These are phyloP conservation scores for Guillardia theta DNA, from an alignment of 78 protist species.

Conservation along the genomic window DNA sequence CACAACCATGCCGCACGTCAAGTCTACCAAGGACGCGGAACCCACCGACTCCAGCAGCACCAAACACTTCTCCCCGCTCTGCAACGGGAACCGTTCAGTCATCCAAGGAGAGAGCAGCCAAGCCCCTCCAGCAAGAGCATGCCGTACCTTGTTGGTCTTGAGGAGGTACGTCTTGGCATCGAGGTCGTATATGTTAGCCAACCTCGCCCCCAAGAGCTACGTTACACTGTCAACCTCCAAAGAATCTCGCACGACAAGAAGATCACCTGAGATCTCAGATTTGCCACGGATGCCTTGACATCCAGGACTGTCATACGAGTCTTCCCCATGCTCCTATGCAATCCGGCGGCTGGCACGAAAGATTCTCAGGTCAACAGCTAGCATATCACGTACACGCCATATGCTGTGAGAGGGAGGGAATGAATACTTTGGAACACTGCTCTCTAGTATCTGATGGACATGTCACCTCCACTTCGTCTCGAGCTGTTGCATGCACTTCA, in stretches of 20 bases:
- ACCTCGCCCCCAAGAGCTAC: slow-evolving; percentile 48
- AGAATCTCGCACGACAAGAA: no score
- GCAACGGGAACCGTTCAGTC: slow-evolving; percentile 54
- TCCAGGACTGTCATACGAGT: neutral
- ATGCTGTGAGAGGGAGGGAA: no score
- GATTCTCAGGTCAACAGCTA: no score
- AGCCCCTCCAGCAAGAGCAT: neutral
- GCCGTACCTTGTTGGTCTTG: neutral
- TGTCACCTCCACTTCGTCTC: no score
- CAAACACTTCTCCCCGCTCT: slow-evolving; percentile 42
- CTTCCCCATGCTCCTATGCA: neutral
- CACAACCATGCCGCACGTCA: no score
- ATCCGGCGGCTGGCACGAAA: no score
- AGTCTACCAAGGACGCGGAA: no score
- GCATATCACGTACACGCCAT: no score
- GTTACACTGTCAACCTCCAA: no score
- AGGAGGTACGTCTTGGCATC: slow-evolving; percentile 28
- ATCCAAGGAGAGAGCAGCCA: slow-evolving; percentile 66
- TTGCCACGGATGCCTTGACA: slow-evolving; percentile 1
- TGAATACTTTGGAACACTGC: no score
- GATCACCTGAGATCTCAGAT: neutral
- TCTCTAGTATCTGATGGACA: no score
- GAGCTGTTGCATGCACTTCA: no score
- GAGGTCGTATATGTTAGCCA: slow-evolving; percentile 84
- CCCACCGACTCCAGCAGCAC: slow-evolving; percentile 88